Base-by-base conservation (phyloP, 805 yeast genomes). In the Gaillardinia entomophila region DNA sequence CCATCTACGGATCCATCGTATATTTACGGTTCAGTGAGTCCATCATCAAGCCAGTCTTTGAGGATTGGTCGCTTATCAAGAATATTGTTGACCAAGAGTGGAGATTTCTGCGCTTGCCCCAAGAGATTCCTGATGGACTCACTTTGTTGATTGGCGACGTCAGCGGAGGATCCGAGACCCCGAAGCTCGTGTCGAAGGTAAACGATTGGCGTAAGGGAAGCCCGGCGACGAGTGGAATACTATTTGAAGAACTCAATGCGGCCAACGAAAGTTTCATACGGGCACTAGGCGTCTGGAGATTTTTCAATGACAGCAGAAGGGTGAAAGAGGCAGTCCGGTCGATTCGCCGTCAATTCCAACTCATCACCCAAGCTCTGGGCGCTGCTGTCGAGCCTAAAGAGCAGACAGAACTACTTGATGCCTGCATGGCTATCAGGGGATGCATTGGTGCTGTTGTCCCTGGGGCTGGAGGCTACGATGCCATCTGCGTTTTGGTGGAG, bases 381-480 rank as follows among this genome's bases (percentile, higher is more conserved):
- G 97, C 94, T 0, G 87, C 82, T n/a, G 76, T 92, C 31, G 97
- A 92, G 56, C 98, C 98, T 0, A 56, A 51, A 2, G 62, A 69
- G 14, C 98, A 92, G 57, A 84, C 96, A 0, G 38, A 44, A 2
- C 63, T 92, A 4, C 60, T 92, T 6, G 77, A 90, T 48, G 53
- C 62, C 12, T 53, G 68, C 26, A 43, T 55, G 6, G 28, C 35
- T 6, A 50, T 85, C 14, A 64, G 63, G 0, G 98, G 98, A 12
- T 92, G 87, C 19, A 45, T 90, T 13, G 95, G 96, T 0, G 97
- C 96, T n/a, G 89, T 92, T 22, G 95, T 92, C 3, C 98, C 98
- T 0, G 98, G 98, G 2, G 98, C 98, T 0, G 98, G 98, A 17
- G 98, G 98, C 0, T 83, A 79, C 51, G 98, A 92, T 62, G 98